Evolutionary conservation across 495 filamentous ascomycete species (phyloP), one percentile per base, ranked within the genome.

Genomic region (Trichoderma virens): DNA sequence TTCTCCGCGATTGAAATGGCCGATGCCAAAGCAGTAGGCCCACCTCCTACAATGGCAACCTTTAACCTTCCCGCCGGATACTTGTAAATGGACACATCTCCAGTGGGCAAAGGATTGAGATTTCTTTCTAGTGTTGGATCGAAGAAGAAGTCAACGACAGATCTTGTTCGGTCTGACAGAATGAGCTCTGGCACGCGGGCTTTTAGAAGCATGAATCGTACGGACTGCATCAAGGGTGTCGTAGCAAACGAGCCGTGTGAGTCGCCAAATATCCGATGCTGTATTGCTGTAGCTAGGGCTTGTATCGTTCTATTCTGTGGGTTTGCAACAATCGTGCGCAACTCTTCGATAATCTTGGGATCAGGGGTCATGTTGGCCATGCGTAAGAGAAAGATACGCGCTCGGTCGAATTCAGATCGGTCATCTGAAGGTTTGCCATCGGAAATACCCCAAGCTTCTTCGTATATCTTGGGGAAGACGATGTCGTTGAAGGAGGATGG

Each of bases 1-100:
- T 73, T 73, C 39, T 76, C 74, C 30, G 74, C 74, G 14, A 76
- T 65, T 0, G 73, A 74, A 45, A 76, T 76, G 60, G 74, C 74
- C 5, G 70, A 72, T 16, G 74, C 70, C 9, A 76, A 62, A 5
- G 70, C 74, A 0, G 74, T 74, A 0, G 74, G 74, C 1, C 74
- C 74, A 27, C 74, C 74, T 38, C 74, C 74, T 27, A 74, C 62
- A 59, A 76, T 75, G 45, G 65, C 68, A 7, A 76, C 68, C 30
- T 68, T 65, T 14, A 76, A 64, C 14, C 72, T 67, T 7, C 69
- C 74, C 8, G 73, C 67, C 1, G 73, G 70, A 62, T 76, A 76
- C 31, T 59, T 64, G 64, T 72, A 74, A 0, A 51, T 31, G 9
- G 72, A 65, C 4, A 70, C 41, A n/a, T 71, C 68, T 34, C 68